phyloP scores from a whole-genome alignment of 225 moss, liverwort and hornwort species.

The Sphagnum tenellum region DNA sequence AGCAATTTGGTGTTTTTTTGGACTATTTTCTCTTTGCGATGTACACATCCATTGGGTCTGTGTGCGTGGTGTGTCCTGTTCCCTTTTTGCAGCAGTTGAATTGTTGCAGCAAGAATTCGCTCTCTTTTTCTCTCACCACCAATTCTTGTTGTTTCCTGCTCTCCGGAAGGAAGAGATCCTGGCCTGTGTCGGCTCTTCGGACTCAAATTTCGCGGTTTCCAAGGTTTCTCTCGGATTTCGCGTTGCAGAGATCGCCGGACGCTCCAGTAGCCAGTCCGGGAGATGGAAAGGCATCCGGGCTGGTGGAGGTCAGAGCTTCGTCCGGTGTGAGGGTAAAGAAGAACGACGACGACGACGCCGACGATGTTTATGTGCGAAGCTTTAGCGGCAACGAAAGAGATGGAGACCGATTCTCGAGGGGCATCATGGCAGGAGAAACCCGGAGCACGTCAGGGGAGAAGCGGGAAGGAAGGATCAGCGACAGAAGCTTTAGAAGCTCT shows the following conservation, averaged over 20 bases:
- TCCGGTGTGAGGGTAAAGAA: neutral
- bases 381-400: slow-evolving; percentile 12
- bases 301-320: neutral
- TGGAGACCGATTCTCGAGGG: neutral
- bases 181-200: neutral
- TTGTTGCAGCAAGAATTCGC: neutral
- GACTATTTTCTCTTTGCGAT: neutral
- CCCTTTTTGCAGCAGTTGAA: neutral
- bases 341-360: slow-evolving; percentile 9
- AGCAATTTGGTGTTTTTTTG: too few species aligned
- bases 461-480: slow-evolving; percentile 1
- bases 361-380: slow-evolving; percentile 44
- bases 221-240: neutral
- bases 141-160: too few species aligned
- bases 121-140: neutral
- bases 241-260: neutral
- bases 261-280: too few species aligned
- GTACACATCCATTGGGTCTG: neutral
- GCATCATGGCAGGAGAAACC: neutral
- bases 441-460: slow-evolving; percentile 4
- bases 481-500: too few species aligned
- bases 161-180: neutral
- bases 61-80: neutral
- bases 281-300: slow-evolving; percentile 6
- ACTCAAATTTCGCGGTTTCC: neutral